These are phyloP conservation scores for Microdochium bolleyi DNA, from an alignment of 2,329 filamentous ascomycete species.

Conservation along the genomic window DNA sequence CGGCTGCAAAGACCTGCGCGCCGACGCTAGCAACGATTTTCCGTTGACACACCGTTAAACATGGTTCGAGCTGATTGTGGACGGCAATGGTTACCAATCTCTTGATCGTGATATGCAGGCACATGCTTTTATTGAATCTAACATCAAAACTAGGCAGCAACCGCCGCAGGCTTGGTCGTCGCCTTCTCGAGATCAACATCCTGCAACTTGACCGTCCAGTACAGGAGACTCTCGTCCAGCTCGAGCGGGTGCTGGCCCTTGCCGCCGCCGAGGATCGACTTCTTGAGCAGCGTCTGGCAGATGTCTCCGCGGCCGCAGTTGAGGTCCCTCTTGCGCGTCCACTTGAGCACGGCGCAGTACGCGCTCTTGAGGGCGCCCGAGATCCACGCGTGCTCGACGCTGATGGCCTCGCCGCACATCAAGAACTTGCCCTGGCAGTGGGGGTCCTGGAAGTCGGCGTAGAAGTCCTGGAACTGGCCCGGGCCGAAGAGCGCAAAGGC, in stretches of 20 bases:
- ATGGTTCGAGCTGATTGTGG: too few relatives aligned
- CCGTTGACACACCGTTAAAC: too few relatives aligned
- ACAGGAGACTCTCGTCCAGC: neutral
- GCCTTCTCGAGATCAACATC: neutral
- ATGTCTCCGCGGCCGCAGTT: neutral
- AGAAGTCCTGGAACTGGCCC: constrained; percentile 20
- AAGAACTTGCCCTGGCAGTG: constrained; percentile 13
- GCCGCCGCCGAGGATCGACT: neutral
- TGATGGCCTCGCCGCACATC: constrained; percentile 20
- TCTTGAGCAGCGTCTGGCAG: neutral
- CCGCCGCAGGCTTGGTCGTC: neutral
- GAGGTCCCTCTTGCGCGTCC: neutral
- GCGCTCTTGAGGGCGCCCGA: constrained; percentile 20
- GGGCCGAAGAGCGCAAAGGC: constrained; percentile 25
- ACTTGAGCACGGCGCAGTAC: neutral
- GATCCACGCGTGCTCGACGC: constrained; percentile 23
- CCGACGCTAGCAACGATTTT: too few relatives aligned
- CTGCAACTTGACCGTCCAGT: neutral
- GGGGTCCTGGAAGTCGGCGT: constrained; percentile 12
- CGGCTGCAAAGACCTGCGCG: too few relatives aligned
- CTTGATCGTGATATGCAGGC: too few relatives aligned
- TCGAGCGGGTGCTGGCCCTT: neutral
- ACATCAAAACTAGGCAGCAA: neutral
- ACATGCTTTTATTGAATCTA: too few relatives aligned
- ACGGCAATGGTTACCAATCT: too few relatives aligned